Conservation (phyloP, 495 filamentous ascomycete species). For the Penicillium samsonianum region DNA sequence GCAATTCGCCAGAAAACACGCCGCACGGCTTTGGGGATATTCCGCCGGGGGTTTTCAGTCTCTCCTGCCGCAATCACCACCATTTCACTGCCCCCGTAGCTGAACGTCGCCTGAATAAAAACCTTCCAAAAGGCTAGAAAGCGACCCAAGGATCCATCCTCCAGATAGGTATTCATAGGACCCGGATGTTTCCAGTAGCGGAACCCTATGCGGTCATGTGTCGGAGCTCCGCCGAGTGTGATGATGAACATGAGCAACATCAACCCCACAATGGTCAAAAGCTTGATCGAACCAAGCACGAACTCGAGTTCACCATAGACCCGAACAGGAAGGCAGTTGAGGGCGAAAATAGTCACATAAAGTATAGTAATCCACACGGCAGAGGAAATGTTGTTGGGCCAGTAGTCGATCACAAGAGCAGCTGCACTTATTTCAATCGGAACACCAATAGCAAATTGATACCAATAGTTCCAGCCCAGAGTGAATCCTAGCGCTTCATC, state of each 20-base stretch:
- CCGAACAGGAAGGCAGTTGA: constrained; percentile 42
- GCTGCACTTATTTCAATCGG: constrained; percentile 68
- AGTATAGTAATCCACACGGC: constrained; percentile 50
- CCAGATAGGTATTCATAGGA: constrained; percentile 47
- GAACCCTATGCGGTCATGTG: constrained; percentile 34
- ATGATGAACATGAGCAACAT: constrained; percentile 53
- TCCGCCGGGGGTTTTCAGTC: constrained; percentile 69
- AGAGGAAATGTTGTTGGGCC: constrained; percentile 44
- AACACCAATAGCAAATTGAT: constrained; percentile 54
- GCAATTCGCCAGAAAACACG: constrained; percentile 80
- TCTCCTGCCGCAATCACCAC: constrained; percentile 78
- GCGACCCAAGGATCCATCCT: constrained; percentile 31
- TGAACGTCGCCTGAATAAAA: constrained; percentile 43
- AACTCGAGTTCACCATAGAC: constrained; percentile 53
- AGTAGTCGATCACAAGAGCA: constrained; percentile 66
- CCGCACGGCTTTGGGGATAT: constrained; percentile 74
- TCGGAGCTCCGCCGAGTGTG: constrained; percentile 36
- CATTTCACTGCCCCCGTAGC: constrained; percentile 64
- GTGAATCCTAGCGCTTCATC: constrained; percentile 68
- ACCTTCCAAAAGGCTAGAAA: constrained; percentile 50
- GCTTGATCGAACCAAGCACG: constrained; percentile 45
- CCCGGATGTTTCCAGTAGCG: constrained; percentile 54
- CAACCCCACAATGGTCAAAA: constrained; percentile 46
- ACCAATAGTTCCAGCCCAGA: constrained; percentile 67
- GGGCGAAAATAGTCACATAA: constrained; percentile 43